Base-by-base conservation (phyloP, 331 rosid genomes). In the Quercus lobata region DNA sequence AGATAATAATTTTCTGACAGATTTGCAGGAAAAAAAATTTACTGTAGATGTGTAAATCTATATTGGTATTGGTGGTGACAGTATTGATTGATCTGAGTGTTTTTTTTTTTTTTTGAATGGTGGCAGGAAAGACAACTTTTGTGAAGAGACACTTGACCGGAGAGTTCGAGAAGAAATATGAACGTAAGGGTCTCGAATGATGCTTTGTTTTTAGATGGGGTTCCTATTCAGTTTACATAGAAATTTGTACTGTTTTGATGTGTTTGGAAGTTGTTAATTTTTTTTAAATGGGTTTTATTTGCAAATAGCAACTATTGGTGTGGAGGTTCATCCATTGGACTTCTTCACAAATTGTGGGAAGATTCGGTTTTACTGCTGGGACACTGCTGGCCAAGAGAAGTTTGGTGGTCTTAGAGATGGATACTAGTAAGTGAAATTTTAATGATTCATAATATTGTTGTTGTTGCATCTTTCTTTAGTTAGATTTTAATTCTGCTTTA, bases 371-470 rank as follows among this genome's bases (percentile, higher is more conserved):
- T 80, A 88, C 81, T 90, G 94, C 81, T 90, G 94, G 94, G 94
- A 90, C 80, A 90, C 94, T 80, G 95, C 92, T 66, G 95, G 95
- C 22, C 95, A 91, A 78, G 95, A 91, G 88, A 87, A 89, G 53
- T 91, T 91, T 57, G 95, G 95, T 44, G 91, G 92, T 63, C 95
- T 91, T 21, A 73, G 95, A 60, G 95, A 91, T 82, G 92, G 92
- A 35, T 91, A 91, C 80, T 91, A 91, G 95, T 91, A 84, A 83
- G 94, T 80, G 37, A 56, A 74, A 49, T 9, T 62, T 30, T 7
- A 1, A 18, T 7, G 18, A 68, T 35, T 35, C 52, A 10, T 68
- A n/a, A 9, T 37, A 68, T 19, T 68, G 72, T 24, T 65, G 71
- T 24, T 65, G 71, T 65, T 65, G 54, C 72, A 14, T 15, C 5